Conservation (phyloP, 2,329 filamentous ascomycete species). For the Colletotrichum falcatum region DNA sequence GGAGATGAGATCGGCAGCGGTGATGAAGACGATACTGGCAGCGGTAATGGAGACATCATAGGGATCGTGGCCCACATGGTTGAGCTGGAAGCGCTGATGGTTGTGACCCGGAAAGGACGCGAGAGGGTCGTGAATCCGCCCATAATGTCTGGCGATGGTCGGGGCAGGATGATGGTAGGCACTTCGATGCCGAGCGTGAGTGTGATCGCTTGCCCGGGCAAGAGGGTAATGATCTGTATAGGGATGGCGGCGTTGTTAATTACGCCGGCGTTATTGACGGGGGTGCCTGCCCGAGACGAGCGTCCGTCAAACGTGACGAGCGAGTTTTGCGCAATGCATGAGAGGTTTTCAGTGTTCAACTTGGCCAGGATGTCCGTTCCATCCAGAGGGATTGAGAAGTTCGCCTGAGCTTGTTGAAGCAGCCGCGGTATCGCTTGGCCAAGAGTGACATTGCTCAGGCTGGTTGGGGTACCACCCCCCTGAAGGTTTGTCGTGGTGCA, state of each 20-base stretch:
- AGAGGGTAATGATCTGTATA: constrained; percentile 46
- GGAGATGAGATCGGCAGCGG: not conserved
- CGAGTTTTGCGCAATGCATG: constrained; percentile 87
- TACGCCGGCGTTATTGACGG: constrained; percentile 43
- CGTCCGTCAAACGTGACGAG: constrained; percentile 84
- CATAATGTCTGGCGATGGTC: constrained; percentile 39
- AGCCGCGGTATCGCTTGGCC: constrained; percentile 83
- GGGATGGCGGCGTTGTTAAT: constrained; percentile 40
- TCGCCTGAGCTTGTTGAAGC: constrained; percentile 70
- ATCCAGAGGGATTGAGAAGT: constrained; percentile 83
- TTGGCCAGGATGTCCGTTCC: constrained; percentile 77
- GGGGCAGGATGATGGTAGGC: constrained; percentile 36
- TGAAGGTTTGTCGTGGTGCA: constrained; percentile 64
- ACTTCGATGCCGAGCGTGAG: constrained; percentile 50
- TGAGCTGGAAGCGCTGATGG: constrained; percentile 42
- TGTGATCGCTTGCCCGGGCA: constrained; percentile 46
- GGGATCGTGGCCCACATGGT: constrained; percentile 50
- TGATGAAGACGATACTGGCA: not conserved
- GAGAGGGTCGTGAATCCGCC: constrained; percentile 45
- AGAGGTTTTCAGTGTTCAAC: constrained; percentile 80
- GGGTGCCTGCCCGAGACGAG: constrained; percentile 52
- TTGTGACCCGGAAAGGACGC: constrained; percentile 43
- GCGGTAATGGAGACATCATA: constrained; percentile 37
- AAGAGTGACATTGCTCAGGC: constrained; percentile 77
- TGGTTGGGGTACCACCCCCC: constrained; percentile 54